Percentiles rank a stretch among this genome's conserved stretches.
phyloP scores from a whole-genome alignment of 208 protist genomes.

The Endotrypanum monterogeii region DNA sequence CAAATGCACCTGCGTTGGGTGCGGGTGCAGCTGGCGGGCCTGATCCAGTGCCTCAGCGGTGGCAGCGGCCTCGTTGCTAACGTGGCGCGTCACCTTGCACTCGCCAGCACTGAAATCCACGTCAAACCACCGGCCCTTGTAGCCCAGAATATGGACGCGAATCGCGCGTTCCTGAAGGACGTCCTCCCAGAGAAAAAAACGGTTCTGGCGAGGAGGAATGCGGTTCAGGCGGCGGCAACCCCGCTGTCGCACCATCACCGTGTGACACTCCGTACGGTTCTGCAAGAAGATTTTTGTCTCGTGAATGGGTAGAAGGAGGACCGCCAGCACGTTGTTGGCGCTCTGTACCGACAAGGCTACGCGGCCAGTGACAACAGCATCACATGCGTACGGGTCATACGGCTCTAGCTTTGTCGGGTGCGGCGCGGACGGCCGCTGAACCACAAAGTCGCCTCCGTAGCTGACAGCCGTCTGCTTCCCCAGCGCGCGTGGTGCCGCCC shows the following conservation, averaged over 20 bases:
- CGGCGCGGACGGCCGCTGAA: slow-evolving; percentile 31
- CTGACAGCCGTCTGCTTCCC: slow-evolving; percentile 37
- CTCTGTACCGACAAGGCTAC: slow-evolving; percentile 63
- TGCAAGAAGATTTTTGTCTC: slow-evolving; percentile 75
- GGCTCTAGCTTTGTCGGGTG: slow-evolving; percentile 27
- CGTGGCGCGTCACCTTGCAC: slow-evolving; percentile 56
- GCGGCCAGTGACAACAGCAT: slow-evolving; percentile 73
- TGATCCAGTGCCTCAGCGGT: slow-evolving; percentile 21
- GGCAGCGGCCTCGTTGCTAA: slow-evolving; percentile 17
- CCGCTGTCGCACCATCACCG: slow-evolving; percentile 69
- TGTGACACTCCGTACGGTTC: slow-evolving; percentile 51
- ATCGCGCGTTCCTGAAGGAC: slow-evolving; percentile 52
- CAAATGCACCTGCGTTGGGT: slow-evolving; percentile 21
- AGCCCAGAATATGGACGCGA: slow-evolving; percentile 61
- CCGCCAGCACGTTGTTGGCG: slow-evolving; percentile 59
- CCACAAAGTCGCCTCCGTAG: slow-evolving; percentile 42
- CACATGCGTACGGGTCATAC: slow-evolving; percentile 28
- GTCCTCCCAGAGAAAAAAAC: slow-evolving; percentile 84
- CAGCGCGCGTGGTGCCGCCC: slow-evolving; percentile 51
- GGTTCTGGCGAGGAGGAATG: slow-evolving; percentile 69
- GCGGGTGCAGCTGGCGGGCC: slow-evolving; percentile 24
- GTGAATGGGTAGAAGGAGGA: slow-evolving; percentile 53
- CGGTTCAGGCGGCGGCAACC: slow-evolving; percentile 57
- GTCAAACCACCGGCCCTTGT: slow-evolving; percentile 75
- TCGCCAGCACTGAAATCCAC: slow-evolving; percentile 75